Evolutionary conservation across 208 protist genomes (phyloP).

Genomic region (Wallacemonas sp.): DNA sequence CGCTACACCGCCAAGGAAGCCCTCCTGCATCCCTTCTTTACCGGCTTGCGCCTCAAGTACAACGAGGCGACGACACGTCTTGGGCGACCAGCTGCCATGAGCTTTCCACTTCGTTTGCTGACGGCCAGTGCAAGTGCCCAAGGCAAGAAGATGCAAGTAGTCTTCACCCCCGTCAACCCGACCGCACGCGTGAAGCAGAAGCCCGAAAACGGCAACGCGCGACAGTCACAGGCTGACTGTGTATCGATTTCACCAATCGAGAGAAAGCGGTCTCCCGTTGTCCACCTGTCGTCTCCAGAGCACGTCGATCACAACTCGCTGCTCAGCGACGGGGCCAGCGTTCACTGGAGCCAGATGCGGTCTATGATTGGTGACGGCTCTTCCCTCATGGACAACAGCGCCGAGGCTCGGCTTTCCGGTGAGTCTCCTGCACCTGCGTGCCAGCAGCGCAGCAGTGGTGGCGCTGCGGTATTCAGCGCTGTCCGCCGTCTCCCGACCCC

Average conservation of each 20-base stretch:
- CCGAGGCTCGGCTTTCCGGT: not conserved
- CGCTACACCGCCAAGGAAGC: conserved; percentile 51
- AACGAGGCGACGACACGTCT: not conserved
- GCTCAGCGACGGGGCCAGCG: conserved; percentile 15
- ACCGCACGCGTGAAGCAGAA: not conserved
- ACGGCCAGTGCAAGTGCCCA: not conserved
- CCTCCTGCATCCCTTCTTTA: conserved; percentile 60
- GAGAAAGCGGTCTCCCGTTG: not conserved
- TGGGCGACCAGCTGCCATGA: not conserved
- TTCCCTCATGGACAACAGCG: conserved; percentile 6
- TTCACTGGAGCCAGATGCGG: conserved; percentile 23
- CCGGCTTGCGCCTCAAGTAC: conserved; percentile 9
- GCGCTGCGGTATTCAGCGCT: conserved; percentile 1
- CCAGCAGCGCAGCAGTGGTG: not conserved
- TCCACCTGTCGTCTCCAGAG: not conserved
- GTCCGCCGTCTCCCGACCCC: not conserved
- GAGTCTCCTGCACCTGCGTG: not conserved
- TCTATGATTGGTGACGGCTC: conserved; percentile 3
- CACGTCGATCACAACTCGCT: conserved; percentile 6
- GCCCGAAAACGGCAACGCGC: not conserved
- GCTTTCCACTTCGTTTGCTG: not conserved
- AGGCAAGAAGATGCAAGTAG: not conserved
- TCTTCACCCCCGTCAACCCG: conserved; percentile 4
- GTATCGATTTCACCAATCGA: not conserved
- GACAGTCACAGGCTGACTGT: not conserved